Evolutionary conservation across 306 rosid species (phyloP).

Genomic region (Hylodesmum podocarpum): DNA sequence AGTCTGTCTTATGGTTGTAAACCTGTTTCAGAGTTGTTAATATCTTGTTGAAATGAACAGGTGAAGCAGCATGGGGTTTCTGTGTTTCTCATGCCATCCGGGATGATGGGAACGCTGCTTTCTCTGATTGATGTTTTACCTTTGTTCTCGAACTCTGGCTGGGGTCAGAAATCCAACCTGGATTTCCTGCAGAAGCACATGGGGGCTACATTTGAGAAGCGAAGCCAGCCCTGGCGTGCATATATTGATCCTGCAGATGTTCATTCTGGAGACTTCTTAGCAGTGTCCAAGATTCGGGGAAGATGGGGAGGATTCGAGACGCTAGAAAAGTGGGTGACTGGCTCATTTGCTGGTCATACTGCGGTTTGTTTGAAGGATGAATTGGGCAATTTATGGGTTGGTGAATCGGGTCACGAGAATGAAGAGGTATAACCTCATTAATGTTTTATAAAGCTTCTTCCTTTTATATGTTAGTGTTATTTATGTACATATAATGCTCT

Average conservation of each 20-base stretch:
- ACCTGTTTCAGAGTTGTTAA: background rate
- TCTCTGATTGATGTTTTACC: slow-evolving; percentile 80
- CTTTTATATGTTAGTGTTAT: background rate
- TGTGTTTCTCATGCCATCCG: slow-evolving; percentile 94
- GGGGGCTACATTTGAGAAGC: slow-evolving; percentile 82
- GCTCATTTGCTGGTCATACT: slow-evolving; percentile 93
- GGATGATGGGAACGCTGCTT: slow-evolving; percentile 85
- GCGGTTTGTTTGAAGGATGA: slow-evolving; percentile 93
- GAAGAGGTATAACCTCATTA: slow-evolving; percentile 55
- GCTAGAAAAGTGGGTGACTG: slow-evolving; percentile 89
- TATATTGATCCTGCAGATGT: slow-evolving; percentile 71
- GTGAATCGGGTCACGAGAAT: slow-evolving; percentile 96
- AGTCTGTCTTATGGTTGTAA: background rate
- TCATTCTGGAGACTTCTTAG: slow-evolving; percentile 86
- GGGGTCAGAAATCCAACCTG: slow-evolving; percentile 85
- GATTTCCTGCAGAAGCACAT: slow-evolving; percentile 79
- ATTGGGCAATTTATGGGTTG: slow-evolving; percentile 84
- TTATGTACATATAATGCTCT: background rate
- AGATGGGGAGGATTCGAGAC: slow-evolving; percentile 97
- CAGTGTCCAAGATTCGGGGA: slow-evolving; percentile 87
- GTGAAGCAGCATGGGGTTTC: slow-evolving; percentile 88
- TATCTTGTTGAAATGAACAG: slow-evolving; percentile 44
- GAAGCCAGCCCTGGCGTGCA: slow-evolving; percentile 61
- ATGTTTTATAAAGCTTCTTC: background rate
- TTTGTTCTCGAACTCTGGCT: slow-evolving; percentile 70